A percentile compares a stretch with the other conserved stretches of the same genome.
These are phyloP conservation scores for Blastomyces emzantsi DNA, from an alignment of 2,329 filamentous ascomycete species.

Conservation along the genomic window DNA sequence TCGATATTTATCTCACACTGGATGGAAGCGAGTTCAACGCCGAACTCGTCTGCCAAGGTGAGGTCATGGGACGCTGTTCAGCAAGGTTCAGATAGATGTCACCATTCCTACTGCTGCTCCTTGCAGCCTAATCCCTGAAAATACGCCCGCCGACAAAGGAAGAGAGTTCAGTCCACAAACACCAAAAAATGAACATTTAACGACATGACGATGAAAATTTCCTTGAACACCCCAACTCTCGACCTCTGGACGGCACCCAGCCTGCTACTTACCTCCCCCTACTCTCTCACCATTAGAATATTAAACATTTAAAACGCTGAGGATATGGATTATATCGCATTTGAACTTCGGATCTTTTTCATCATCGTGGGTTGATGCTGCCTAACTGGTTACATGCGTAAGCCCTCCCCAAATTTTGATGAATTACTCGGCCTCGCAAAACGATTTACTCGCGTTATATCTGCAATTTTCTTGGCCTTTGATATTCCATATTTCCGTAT, in stretches of 20 bases:
- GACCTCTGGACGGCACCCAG: background rate
- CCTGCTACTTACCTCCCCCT: background rate
- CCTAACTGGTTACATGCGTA: background rate
- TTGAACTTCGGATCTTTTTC: background rate
- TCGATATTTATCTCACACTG: conserved; percentile 74
- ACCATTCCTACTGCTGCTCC: background rate
- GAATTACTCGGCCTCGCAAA: background rate
- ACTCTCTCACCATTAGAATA: background rate
- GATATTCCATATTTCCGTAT: background rate
- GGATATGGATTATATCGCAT: background rate
- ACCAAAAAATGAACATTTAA: background rate
- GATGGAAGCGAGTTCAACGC: conserved; percentile 98
- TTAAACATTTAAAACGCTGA: background rate
- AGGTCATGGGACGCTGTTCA: conserved; percentile 96
- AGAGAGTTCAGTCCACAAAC: background rate
- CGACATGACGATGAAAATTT: conserved; percentile 3
- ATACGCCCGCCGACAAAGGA: background rate
- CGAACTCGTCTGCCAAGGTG: conserved; percentile 96
- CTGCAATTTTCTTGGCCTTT: background rate
- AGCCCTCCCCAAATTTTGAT: background rate
- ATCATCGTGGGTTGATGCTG: background rate
- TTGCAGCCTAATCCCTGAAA: background rate
- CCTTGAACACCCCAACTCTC: background rate
- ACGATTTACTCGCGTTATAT: background rate
- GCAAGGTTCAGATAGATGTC: conserved; percentile 64